Percentiles rank a stretch among this genome's conserved stretches.
Evolutionary conservation across 148 eudicot species (phyloP).

Genomic region (Diospyros kaki): DNA sequence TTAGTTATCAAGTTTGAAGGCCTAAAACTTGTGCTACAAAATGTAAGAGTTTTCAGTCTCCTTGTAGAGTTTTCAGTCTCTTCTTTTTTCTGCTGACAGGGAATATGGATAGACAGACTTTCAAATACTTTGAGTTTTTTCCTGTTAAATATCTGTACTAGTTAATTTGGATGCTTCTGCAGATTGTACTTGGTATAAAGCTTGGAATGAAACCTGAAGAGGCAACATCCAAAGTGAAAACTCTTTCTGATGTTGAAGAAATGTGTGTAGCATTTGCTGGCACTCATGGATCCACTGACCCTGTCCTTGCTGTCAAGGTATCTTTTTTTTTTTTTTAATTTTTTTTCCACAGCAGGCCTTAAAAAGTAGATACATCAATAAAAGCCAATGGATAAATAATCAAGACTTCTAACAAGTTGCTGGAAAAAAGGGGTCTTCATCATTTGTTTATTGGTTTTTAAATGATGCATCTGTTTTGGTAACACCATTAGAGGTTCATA

Average conservation of each 20-base stretch:
- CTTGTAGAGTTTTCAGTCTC: no score
- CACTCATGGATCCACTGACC: conserved; percentile 72
- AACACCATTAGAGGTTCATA: background rate
- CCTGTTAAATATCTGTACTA: background rate
- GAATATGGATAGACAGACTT: no score
- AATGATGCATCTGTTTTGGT: background rate
- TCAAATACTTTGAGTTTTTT: background rate
- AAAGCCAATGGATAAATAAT: no score
- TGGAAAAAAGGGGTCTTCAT: background rate
- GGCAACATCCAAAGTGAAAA: conserved; percentile 62
- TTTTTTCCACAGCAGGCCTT: background rate
- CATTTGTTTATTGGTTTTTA: background rate
- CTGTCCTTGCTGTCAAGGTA: conserved; percentile 89
- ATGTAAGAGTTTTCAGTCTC: no score
- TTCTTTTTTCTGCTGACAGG: no score
- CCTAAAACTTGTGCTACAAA: no score
- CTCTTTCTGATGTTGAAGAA: conserved; percentile 95
- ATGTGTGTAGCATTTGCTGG: conserved; percentile 72
- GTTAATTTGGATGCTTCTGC: conserved; percentile 14
- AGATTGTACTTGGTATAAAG: conserved; percentile 82
- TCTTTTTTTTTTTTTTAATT: background rate
- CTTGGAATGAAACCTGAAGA: conserved; percentile 86
- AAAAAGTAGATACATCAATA: no score
- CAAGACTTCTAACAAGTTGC: background rate
- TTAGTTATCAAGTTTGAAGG: no score